Evolutionary conservation across 257 asterid genomes (phyloP), one percentile per base, ranked within the genome.

Genomic region (Scutellaria minor): DNA sequence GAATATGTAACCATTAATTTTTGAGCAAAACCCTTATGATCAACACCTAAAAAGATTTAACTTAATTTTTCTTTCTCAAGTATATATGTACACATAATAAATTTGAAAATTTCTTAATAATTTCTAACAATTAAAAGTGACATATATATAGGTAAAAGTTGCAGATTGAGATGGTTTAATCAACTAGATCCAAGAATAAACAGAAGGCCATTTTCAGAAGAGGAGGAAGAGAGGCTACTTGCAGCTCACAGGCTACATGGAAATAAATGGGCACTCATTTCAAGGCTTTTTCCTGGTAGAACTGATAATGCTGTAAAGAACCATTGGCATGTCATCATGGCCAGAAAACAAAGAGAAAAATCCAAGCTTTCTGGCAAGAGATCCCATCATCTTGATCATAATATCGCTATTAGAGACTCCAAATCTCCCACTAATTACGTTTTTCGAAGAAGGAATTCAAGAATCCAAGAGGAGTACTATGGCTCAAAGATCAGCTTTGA

Each of bases 281-380:
- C 98, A 53, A 81, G 97, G 75, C 85, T 90, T 79, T 93, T 93
- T 55, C 97, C 98, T 1, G 98, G 98, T 57, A 76, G 98, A 82
- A 93, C 98, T 37, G 98, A 93, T 55, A 93, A 93, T 79, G 96
- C 98, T 6, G 98, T 93, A 7, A 93, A 93, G 80, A 93, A 93
- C 75, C 98, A 93, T 71, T 90, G 98, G 98, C 98, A 93, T 78
- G 98, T 90, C 1, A 75, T 93, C 13, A 90, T 90, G 97, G 98
- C 98, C 14, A 87, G 98, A 77, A 90, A 79, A 57, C 96, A 90
- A 80, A 85, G 98, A 74, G 92, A 93, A 74, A 87, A 86, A 75
- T 83, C 90, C 75, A 90, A 88, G 81, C 35, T 82, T 39, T 66
- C 72, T 53, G 82, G 85, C 66, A 90, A 88, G 76, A 86, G 81